Evolutionary conservation across 2,329 filamentous ascomycete genomes (phyloP), one percentile per base, ranked within the genome.

Genomic region (Ascochyta koolunga): DNA sequence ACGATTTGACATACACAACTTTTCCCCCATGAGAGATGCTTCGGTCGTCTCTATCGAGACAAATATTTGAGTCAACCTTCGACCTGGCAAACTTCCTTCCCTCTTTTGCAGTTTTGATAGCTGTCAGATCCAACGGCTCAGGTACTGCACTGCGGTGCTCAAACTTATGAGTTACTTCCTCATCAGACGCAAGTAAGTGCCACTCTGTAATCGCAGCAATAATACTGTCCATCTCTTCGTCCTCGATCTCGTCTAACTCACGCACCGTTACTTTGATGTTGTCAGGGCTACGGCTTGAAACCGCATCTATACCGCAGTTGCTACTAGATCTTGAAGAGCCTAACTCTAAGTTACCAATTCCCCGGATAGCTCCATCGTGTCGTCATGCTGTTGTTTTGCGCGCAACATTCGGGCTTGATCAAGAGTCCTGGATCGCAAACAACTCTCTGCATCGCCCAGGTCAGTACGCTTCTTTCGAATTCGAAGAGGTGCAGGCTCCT

Each of bases 131-230:
- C 11, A 60, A 22, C 1, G 50, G 49, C 3, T 29, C 16, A 1
- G 51, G 51, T 13, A 58, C 19, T 7, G 47, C 57, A 31, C 57
- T 60, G 2, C 9, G 15, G 3, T 47, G 33, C 27, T 43, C 29
- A 2, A 49, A 50, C 0, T 22, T 4, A 13, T n/a, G 19, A 29
- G 11, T 15, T 16, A 8, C 18, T 13, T 16, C 11, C 38, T 38
- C n/a, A 4, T 32, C n/a, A 25, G 36, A 21, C 11, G 15, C 25
- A 36, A 33, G 27, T 22, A 39, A 6, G 10, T 38, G 31, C 31
- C n/a, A 18, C 1, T 43, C 25, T 21, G 43, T 33, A 16, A 43
- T 53, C 8, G 24, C 44, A 16, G n/a, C 15, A 6, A 24, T 39
- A 2, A 54, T 44, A 13, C 39, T 16, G 10, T 33, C 21, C 32